Conservation (phyloP, 225 moss, liverwort and hornwort genomes). For the Anthoceros angustus region DNA sequence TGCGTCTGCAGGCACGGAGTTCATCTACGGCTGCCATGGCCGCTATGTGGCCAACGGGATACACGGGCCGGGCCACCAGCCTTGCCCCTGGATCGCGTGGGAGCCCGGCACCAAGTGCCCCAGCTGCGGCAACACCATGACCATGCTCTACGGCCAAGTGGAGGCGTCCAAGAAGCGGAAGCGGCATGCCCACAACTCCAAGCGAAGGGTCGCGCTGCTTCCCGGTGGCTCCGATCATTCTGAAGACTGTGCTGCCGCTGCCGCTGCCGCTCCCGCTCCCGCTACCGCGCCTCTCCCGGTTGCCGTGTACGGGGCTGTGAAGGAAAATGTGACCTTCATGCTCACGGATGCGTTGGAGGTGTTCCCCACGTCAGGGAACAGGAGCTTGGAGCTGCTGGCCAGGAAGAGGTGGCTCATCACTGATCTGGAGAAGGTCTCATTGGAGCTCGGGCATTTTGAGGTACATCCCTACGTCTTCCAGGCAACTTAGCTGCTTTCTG, state of each 20-base stretch:
- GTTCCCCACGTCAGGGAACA: background rate
- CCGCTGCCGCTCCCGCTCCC: background rate
- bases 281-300: background rate
- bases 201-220: background rate
- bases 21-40: background rate
- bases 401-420: conserved; percentile 1
- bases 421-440: background rate
- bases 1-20: background rate
- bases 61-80: conserved; percentile 4
- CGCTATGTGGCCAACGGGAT: background rate
- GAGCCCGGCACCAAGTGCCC: background rate
- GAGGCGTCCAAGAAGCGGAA: background rate
- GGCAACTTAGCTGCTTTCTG: background rate
- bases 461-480: background rate
- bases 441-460: background rate
- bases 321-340: background rate
- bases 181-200: background rate
- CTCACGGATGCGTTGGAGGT: background rate
- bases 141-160: conserved; percentile 1
- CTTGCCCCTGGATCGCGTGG: background rate
- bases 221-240: background rate
- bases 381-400: conserved; percentile 1
- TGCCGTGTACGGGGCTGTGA: background rate
- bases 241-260: background rate
- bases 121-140: conserved; percentile 1